Conservation (phyloP, 441 rosid species). For the Jatropha multifida region DNA sequence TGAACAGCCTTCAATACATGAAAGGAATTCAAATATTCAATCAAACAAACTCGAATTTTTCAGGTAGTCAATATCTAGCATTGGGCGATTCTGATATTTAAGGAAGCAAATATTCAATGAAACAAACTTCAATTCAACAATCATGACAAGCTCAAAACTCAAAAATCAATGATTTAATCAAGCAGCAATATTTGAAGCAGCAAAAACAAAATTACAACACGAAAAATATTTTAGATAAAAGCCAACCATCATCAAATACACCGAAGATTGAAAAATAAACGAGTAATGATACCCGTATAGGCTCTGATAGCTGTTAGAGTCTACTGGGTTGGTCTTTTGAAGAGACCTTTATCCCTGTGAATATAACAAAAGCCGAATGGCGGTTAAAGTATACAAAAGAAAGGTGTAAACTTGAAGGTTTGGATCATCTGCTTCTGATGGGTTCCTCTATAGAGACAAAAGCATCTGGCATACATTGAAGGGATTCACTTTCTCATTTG, state of each 20-base stretch:
- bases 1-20: slow-evolving; percentile 8
- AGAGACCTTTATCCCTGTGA: background rate
- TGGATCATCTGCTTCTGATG: slow-evolving; percentile 4
- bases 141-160: slow-evolving; percentile 18
- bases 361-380: slow-evolving; percentile 22
- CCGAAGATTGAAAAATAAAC: slow-evolving; percentile 12
- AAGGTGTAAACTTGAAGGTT: slow-evolving; percentile 14
- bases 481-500: background rate
- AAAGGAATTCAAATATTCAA: slow-evolving; percentile 14
- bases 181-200: slow-evolving; percentile 4
- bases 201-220: background rate
- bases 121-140: slow-evolving; percentile 21
- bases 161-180: slow-evolving; percentile 10
- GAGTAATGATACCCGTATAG: slow-evolving; percentile 16
- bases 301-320: background rate
- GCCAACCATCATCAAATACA: slow-evolving; percentile 10
- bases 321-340: slow-evolving; percentile 4
- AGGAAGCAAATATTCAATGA: slow-evolving; percentile 3
- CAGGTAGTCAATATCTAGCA: slow-evolving; percentile 13
- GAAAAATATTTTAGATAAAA: background rate
- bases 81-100: slow-evolving; percentile 15
- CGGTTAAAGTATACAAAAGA: slow-evolving; percentile 19
- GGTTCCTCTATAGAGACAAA: background rate
- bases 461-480: slow-evolving; percentile 12
- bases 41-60: slow-evolving; percentile 15